Evolutionary conservation across 306 rosid species (phyloP), one percentile per base, ranked within the genome.

Genomic region (Cicer bijugum): DNA sequence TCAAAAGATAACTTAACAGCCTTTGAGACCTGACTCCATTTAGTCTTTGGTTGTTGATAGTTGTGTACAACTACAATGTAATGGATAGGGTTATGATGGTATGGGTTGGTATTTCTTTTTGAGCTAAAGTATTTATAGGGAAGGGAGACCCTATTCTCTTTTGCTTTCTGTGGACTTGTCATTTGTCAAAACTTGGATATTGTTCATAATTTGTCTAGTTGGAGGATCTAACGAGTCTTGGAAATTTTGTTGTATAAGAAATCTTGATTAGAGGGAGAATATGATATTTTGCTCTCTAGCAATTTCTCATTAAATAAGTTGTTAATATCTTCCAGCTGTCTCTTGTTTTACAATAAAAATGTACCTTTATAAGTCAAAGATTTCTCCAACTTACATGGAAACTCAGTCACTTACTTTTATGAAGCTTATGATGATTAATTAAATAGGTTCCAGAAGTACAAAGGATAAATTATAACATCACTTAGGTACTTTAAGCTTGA

Each of bases 401-500:
- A 28, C 77, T 59, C 69, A 5, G 42, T 64, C 23, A 60, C 65
- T 38, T 44, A 37, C 43, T 28, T 48, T 52, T 78, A 35, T 43
- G 59, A 63, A 72, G 45, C 70, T 64, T 52, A 4, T 28, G 61
- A 37, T 72, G 69, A 20, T 55, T 64, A 35, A 3, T 52, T 61
- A 60, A 39, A 19, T 39, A 19, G 51, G 52, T 46, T 69, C 50
- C 50, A 19, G 64, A 69, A 67, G 23, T 76, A 1, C 2, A 53
- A 47, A 45, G 48, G 37, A 59, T 58, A 19, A 28, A 3, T 28
- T 28, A 28, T 67, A 67, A 8, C 28, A 56, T 56, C 48, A 7
- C 45, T 57, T 58, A 45, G 45, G 58, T 45, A 28, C 66, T 35
- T 16, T 71, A 61, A 33, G 16, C 57, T 19, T 79, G 75, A 48